Evolutionary conservation across 371 early-diverging fungal species (phyloP).

Genomic region (Phascolomyces articulosus): DNA sequence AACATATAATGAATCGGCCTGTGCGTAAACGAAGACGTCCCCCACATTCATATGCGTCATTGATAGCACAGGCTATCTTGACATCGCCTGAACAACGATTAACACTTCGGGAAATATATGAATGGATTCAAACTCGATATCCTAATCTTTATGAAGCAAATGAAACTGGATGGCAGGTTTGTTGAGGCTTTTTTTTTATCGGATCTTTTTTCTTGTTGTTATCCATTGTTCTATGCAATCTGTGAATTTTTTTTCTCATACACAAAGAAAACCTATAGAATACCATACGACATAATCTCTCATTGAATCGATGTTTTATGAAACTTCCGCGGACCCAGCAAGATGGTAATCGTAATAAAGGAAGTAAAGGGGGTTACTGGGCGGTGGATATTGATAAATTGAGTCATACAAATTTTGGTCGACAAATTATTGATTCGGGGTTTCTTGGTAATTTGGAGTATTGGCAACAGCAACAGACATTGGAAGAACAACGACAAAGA

Average conservation of each 20-base stretch:
- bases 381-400: conserved; percentile 53
- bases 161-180: conserved; percentile 72
- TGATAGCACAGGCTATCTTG: conserved; percentile 75
- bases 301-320: conserved; percentile 70
- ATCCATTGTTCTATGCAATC: not conserved
- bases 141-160: conserved; percentile 68
- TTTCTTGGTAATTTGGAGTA: conserved; percentile 42
- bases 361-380: conserved; percentile 67
- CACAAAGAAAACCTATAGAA: conserved; percentile 15
- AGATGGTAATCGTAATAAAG: conserved; percentile 30
- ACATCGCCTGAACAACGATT: conserved; percentile 55
- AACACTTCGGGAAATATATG: conserved; percentile 73
- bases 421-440: conserved; percentile 42
- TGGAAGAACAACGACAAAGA: conserved; percentile 30
- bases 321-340: conserved; percentile 68
- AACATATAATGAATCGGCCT: conserved; percentile 5
- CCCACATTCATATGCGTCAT: conserved; percentile 73
- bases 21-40: conserved; percentile 59
- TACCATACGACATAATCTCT: conserved; percentile 77
- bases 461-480: conserved; percentile 38
- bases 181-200: not conserved
- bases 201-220: not conserved
- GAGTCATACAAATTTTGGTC: conserved; percentile 43
- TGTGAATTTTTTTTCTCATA: not conserved
- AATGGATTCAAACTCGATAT: conserved; percentile 67